Conservation (phyloP, 768 basidiomycete species). For the Pleurotus platypus region DNA sequence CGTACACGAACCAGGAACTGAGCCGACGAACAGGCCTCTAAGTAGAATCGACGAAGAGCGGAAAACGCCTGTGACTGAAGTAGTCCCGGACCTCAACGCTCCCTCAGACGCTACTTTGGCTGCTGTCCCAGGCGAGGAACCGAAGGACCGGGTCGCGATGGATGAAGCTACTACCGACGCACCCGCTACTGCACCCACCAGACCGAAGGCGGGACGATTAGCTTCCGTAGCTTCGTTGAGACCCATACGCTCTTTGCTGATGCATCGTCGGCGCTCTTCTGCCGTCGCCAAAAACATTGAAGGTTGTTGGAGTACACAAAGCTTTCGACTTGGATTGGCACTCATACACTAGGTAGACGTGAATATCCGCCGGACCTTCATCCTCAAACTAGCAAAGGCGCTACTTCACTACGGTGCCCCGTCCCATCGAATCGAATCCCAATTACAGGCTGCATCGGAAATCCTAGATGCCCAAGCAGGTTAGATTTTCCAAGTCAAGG, state of each 20-base stretch:
- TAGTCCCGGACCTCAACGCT: neutral
- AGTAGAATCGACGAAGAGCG: neutral
- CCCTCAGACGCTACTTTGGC: neutral
- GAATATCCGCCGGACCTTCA: conserved; percentile 59
- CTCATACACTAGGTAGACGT: conserved; percentile 28
- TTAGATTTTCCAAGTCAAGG: conserved; percentile 14
- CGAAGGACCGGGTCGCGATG: neutral
- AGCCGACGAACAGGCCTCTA: neutral
- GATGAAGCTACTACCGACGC: neutral
- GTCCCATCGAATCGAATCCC: conserved; percentile 88
- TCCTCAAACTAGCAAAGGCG: conserved; percentile 82
- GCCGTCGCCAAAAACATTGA: conserved; percentile 41
- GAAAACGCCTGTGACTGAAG: neutral
- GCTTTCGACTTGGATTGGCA: too few species aligned
- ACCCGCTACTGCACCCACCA: neutral
- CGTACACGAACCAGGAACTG: neutral
- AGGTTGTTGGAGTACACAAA: conserved; percentile 26
- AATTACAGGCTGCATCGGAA: conserved; percentile 73
- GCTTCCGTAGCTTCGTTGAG: conserved; percentile 6
- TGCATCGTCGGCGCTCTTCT: conserved; percentile 28
- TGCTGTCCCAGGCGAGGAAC: neutral
- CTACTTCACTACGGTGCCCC: conserved; percentile 93
- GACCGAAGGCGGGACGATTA: neutral
- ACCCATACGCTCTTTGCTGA: conserved; percentile 24
- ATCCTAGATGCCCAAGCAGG: conserved; percentile 76